Evolutionary conservation across 2,329 filamentous ascomycete species (phyloP).

Genomic region (Sporothrix mexicana): DNA sequence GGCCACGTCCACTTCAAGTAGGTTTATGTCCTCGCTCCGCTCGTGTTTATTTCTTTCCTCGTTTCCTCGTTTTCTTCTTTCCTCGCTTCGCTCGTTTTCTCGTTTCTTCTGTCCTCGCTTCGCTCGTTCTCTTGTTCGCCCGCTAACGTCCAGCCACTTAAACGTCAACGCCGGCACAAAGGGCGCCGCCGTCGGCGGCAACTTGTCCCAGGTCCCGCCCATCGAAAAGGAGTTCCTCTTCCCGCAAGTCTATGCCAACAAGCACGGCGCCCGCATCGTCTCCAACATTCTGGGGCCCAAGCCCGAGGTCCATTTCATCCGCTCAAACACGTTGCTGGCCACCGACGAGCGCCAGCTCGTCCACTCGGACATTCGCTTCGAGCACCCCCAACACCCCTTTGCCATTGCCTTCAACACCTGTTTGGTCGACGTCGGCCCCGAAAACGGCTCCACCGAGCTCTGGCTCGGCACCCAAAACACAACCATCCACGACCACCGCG

Average conservation of each 20-base stretch:
- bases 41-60: background rate
- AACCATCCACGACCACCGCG: constrained; percentile 57
- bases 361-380: constrained; percentile 65
- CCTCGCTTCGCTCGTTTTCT: background rate
- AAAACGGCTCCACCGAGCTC: constrained; percentile 64
- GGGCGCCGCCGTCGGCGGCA: constrained; percentile 39
- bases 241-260: constrained; percentile 43
- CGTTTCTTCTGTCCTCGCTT: background rate
- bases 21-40: background rate
- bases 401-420: constrained; percentile 61
- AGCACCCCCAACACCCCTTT: constrained; percentile 60
- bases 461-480: constrained; percentile 61
- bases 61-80: background rate
- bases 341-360: constrained; percentile 55
- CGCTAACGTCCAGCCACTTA: constrained; percentile 34
- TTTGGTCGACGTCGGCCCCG: constrained; percentile 55
- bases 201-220: constrained; percentile 40
- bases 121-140: background rate
- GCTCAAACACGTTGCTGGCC: constrained; percentile 48
- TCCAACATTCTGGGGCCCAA: constrained; percentile 39
- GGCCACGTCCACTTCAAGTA: constrained; percentile 36
- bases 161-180: constrained; percentile 37
- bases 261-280: constrained; percentile 37
- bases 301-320: constrained; percentile 40
- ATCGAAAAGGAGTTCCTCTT: constrained; percentile 34